These are phyloP conservation scores for Globisporangium echinulatum DNA, from an alignment of 352 stramenopile species.

Conservation along the genomic window DNA sequence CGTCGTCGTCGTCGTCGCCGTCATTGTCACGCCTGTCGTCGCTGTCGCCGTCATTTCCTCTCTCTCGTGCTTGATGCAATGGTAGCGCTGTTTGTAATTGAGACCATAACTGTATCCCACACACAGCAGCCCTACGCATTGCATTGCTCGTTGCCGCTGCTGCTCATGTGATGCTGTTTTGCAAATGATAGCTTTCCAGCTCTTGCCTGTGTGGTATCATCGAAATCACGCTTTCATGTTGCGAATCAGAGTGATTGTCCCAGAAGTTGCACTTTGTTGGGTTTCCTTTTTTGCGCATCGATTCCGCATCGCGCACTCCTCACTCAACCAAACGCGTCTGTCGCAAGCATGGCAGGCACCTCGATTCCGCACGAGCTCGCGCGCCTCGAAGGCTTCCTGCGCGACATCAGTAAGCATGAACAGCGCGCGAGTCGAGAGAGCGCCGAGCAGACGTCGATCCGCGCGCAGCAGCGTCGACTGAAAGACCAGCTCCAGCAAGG, in stretches of 20 bases:
- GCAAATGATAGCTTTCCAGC: too few relatives aligned
- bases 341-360: background rate
- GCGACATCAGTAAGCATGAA: conserved; percentile 43
- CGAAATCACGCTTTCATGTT: background rate
- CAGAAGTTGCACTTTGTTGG: conserved; percentile 11
- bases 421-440: conserved; percentile 35
- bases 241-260: conserved; percentile 8
- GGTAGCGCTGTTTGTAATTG: too few relatives aligned
- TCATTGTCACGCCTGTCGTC: background rate
- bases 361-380: conserved; percentile 19
- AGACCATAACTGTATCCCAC: too few relatives aligned
- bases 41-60: background rate
- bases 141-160: too few relatives aligned
- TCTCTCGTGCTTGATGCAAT: background rate
- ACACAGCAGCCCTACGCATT: too few relatives aligned
- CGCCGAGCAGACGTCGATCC: conserved; percentile 35
- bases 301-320: background rate
- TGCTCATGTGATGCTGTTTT: too few relatives aligned
- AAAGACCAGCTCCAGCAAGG: conserved; percentile 47
- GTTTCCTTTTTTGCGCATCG: background rate
- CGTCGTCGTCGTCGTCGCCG: background rate
- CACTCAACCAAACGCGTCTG: background rate
- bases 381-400: conserved; percentile 50
- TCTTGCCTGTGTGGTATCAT: background rate
- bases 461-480: conserved; percentile 44